These are phyloP conservation scores for Cydonia oblonga DNA, from an alignment of 331 rosid genomes.

Conservation along the genomic window DNA sequence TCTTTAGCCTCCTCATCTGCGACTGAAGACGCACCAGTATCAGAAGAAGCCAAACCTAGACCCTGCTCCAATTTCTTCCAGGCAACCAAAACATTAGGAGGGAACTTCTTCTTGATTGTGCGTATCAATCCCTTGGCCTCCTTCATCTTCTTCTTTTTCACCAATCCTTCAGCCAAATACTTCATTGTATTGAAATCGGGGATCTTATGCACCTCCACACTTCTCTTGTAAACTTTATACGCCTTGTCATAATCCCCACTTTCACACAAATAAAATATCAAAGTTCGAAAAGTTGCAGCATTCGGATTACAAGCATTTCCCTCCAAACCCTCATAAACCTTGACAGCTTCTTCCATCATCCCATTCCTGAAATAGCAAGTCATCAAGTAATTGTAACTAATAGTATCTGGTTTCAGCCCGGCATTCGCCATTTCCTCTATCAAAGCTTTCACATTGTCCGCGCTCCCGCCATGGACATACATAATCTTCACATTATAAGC, in stretches of 20 bases:
- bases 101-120: conserved; percentile 50
- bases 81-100: conserved; percentile 37
- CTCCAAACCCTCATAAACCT: conserved; percentile 40
- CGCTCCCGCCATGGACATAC: conserved; percentile 31
- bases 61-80: conserved; percentile 49
- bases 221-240: conserved; percentile 43
- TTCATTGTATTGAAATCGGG: conserved; percentile 45
- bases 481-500: conserved; percentile 46
- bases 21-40: not conserved
- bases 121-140: conserved; percentile 43
- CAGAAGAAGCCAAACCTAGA: conserved; percentile 38
- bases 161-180: conserved; percentile 50
- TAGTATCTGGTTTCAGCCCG: conserved; percentile 43
- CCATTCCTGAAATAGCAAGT: conserved; percentile 37
- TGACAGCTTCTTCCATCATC: conserved; percentile 45
- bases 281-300: conserved; percentile 43
- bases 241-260: conserved; percentile 36
- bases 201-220: conserved; percentile 45
- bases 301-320: conserved; percentile 40
- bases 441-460: conserved; percentile 34
- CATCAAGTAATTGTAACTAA: conserved; percentile 54
- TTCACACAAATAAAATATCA: conserved; percentile 37
- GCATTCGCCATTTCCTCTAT: conserved; percentile 45
- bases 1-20: conserved; percentile 20
- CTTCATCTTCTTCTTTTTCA: conserved; percentile 34